A percentile compares a stretch with the other conserved stretches of the same genome.
Conservation (phyloP, 139 green algal species). For the Monoraphidium neglectum region DNA sequence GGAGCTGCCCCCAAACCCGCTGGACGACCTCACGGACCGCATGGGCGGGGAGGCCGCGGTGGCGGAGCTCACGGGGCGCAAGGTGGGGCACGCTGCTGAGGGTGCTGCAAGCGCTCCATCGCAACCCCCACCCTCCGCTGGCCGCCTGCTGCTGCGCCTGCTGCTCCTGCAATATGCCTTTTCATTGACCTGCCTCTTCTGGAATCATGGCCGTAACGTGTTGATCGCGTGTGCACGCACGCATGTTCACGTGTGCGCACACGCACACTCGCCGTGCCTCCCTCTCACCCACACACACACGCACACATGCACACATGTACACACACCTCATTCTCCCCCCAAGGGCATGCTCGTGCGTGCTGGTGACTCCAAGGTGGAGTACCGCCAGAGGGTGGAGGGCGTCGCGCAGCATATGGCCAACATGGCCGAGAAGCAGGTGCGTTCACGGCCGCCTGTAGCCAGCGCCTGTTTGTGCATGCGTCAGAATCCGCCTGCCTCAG, state of each 20-base stretch:
- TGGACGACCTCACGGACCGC: constrained; percentile 84
- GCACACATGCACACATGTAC: too few species aligned
- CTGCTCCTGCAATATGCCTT: not conserved
- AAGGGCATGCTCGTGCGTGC: too few species aligned
- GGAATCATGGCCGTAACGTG: not conserved
- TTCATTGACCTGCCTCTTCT: not conserved
- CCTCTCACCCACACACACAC: too few species aligned
- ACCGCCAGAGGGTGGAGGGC: not conserved
- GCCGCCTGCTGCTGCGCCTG: not conserved
- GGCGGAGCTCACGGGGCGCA: constrained; percentile 87
- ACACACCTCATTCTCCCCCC: too few species aligned
- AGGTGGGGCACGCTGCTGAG: constrained; percentile 38
- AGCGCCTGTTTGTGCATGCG: too few species aligned
- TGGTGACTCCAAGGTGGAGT: too few species aligned
- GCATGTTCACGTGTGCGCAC: too few species aligned
- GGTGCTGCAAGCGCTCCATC: constrained; percentile 5
- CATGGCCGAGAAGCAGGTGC: constrained; percentile 56
- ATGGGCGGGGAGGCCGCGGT: constrained; percentile 72
- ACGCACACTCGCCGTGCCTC: too few species aligned
- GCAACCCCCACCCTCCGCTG: not conserved
- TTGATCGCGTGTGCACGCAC: too few species aligned
- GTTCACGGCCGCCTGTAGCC: too few species aligned
- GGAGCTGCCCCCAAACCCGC: constrained; percentile 84
- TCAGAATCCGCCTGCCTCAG: too few species aligned
- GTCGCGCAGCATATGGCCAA: constrained; percentile 44